Conservation (phyloP, 78 protist genomes). For the Goniomonas avonlea region DNA sequence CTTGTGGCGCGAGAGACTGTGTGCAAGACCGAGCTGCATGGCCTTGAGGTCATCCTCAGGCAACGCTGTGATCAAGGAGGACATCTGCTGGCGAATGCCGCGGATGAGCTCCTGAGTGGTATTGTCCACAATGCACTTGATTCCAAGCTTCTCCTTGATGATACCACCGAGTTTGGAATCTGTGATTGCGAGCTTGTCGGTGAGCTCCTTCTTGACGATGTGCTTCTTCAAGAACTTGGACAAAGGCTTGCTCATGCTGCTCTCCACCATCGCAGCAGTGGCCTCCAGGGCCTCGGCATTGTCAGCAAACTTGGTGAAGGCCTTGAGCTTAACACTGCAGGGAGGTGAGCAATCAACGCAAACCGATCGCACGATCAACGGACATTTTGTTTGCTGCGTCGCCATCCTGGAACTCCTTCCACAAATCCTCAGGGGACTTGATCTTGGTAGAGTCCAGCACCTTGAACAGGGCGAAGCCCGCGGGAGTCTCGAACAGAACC, state of each 20-base stretch:
- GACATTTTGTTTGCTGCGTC: conserved; percentile 20
- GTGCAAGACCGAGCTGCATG: conserved; percentile 86
- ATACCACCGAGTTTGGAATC: conserved; percentile 81
- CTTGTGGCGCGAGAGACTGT: conserved; percentile 86
- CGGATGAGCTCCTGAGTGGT: conserved; percentile 58
- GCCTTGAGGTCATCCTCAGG: not conserved
- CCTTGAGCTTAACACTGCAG: conserved; percentile 60
- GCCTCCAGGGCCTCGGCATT: conserved; percentile 87
- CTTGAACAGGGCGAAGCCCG: conserved; percentile 85
- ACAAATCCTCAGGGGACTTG: conserved; percentile 46
- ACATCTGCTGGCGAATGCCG: conserved; percentile 61
- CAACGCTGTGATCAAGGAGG: conserved; percentile 34
- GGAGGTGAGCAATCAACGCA: not conserved
- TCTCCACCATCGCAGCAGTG: conserved; percentile 72
- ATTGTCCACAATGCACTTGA: conserved; percentile 50
- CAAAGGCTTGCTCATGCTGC: conserved; percentile 64
- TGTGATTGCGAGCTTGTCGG: conserved; percentile 74
- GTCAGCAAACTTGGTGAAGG: conserved; percentile 74
- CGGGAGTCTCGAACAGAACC: conserved; percentile 48
- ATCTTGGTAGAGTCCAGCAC: conserved; percentile 64
- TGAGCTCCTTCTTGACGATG: conserved; percentile 36
- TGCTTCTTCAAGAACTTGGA: conserved; percentile 74
- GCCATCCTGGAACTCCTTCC: conserved; percentile 25
- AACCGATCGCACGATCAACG: not conserved
- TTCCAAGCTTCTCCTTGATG: conserved; percentile 72